Evolutionary conservation across 768 basidiomycete species (phyloP), one percentile per base, ranked within the genome.

Genomic region (Tephrocybe sp.): DNA sequence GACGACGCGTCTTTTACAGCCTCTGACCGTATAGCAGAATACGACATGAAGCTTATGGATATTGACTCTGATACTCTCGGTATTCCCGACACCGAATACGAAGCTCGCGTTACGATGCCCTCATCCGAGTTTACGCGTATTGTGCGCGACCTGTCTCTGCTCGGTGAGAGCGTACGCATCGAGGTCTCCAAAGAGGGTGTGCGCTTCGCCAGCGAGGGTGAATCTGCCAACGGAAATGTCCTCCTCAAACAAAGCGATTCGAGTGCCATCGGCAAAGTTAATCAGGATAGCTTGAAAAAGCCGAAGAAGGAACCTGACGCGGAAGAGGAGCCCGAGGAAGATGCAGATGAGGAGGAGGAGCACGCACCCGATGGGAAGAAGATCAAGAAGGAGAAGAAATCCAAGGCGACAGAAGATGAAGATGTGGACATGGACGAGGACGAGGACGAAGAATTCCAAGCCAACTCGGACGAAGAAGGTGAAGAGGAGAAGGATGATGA

Each of bases 11-110:
- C 33, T 6, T 12, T 6, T 30, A 4, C 57, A 97, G 94, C 84
- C 69, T 80, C 86, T 3, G 95, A 97, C 67, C 84, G 97, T 54
- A 86, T 98, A 45, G 93, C 94, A 21, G 92, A 97, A 65, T 99
- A 99, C 71, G 94, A 97, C 59, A 91, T 99, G 88, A 98, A 98
- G 68, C 83, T 98, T 45, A 97, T 99, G 95, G 95, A 98, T 61
- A 99, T 99, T 63, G 95, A 99, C 67, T 76, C 91, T 19, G 97
- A 99, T 69, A 85, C 83, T 38, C 86, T 98, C 44, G 87, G 88
- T 41, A 98, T 98, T 61, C 97, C 97, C 13, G 94, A 97, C 56
- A 99, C 97, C 2, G 88, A 94, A 42, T 99, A 98, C 68, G 95
- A 98, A 60, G 91, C 92, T 3, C 86, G 88, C 48, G 84, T 98